A percentile compares a stretch with the other conserved stretches of the same genome.
Evolutionary conservation across 2,329 filamentous ascomycete genomes (phyloP).

Genomic region (Fusarium pseudograminearum): DNA sequence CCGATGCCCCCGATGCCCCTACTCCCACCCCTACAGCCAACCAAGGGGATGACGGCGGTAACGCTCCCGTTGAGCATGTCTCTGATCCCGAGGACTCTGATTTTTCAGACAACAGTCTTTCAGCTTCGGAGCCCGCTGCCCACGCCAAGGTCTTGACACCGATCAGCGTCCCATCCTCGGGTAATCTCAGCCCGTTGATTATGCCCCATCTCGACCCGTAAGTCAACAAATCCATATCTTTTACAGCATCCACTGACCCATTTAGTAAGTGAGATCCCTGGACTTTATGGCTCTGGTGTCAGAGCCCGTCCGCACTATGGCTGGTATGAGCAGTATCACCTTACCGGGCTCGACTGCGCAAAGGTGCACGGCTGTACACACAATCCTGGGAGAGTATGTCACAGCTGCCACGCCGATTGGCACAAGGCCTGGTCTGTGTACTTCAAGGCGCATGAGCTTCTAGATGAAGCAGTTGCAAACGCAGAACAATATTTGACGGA

Average conservation of each 20-base stretch:
- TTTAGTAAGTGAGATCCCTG: slow-evolving; percentile 40
- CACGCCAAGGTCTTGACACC: not conserved
- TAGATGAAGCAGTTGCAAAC: slow-evolving; percentile 14
- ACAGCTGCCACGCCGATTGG: slow-evolving; percentile 41
- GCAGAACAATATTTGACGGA: slow-evolving; percentile 6
- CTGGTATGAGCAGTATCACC: slow-evolving; percentile 44
- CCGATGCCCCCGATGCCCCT: not conserved
- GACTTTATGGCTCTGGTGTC: slow-evolving; percentile 26
- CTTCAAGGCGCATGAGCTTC: slow-evolving; percentile 30
- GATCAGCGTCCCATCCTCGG: not conserved
- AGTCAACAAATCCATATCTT: not conserved
- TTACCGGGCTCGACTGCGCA: slow-evolving; percentile 31
- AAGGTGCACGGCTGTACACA: slow-evolving; percentile 36
- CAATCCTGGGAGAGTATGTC: slow-evolving; percentile 25
- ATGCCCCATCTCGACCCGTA: slow-evolving; percentile 14
- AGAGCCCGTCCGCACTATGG: slow-evolving; percentile 29
- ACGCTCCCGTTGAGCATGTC: not conserved
- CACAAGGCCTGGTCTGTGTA: slow-evolving; percentile 32
- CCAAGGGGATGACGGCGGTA: not conserved
- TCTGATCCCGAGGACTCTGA: not conserved
- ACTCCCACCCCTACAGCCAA: not conserved
- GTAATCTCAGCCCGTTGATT: slow-evolving; percentile 2
- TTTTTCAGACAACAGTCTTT: not conserved
- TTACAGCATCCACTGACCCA: slow-evolving; percentile 3
- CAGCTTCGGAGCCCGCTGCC: not conserved